Conservation (phyloP, 768 basidiomycete species). For the Lentinula sp. region DNA sequence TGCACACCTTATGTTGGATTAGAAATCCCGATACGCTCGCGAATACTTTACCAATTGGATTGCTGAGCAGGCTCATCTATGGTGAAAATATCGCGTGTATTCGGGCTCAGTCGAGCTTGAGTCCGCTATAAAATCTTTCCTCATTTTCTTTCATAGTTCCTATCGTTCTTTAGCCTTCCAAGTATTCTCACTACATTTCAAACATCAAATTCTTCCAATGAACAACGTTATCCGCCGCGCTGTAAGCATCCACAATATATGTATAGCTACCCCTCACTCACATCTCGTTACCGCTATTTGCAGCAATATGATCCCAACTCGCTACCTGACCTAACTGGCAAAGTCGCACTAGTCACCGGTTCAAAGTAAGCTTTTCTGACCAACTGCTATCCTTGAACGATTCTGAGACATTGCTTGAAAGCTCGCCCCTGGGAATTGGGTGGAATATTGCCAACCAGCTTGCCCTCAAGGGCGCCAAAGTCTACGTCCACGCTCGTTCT, state of each 20-base stretch:
- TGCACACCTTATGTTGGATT: background rate
- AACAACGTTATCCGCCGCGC: background rate
- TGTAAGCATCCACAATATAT: background rate
- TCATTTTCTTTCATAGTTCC: background rate
- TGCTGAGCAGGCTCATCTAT: background rate
- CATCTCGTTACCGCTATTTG: background rate
- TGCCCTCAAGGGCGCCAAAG: slow-evolving; percentile 6
- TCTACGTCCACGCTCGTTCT: slow-evolving; percentile 5
- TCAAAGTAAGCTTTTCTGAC: slow-evolving; percentile 25
- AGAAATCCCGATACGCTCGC: background rate
- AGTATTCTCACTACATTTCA: background rate
- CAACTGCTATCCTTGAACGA: background rate
- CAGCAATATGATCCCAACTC: background rate
- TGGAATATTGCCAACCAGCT: slow-evolving; percentile 7
- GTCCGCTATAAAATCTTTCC: background rate
- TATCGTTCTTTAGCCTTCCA: no score
- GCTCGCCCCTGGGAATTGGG: slow-evolving; percentile 3
- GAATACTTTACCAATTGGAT: background rate
- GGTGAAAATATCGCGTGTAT: no score
- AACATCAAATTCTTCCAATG: background rate
- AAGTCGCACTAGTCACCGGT: slow-evolving; percentile 36
- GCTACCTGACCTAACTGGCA: slow-evolving; percentile 27
- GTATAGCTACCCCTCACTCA: background rate
- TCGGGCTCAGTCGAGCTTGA: background rate
- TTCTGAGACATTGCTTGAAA: background rate